Percentiles rank a stretch among this genome's conserved stretches.
phyloP scores from a whole-genome alignment of 768 basidiomycete species.

The Agrocybe praecox region DNA sequence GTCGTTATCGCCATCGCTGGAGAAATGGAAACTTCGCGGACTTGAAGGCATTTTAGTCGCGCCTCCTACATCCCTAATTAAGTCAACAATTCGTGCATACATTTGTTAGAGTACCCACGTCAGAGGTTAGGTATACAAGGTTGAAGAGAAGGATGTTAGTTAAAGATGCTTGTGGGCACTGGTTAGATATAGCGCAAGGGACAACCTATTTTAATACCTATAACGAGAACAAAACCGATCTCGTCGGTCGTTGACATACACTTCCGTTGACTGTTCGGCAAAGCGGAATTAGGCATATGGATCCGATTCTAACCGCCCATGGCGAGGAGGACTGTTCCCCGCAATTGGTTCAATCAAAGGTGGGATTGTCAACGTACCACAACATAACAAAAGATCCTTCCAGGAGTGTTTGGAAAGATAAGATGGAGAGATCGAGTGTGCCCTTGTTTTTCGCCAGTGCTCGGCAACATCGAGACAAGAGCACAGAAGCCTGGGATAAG shows the following conservation, averaged over 20 bases:
- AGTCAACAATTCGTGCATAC: no score
- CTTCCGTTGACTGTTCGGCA: not conserved
- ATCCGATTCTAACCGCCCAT: no score
- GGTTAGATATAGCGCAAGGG: not conserved
- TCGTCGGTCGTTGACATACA: constrained; percentile 13
- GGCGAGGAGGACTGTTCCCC: no score
- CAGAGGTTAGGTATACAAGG: not conserved
- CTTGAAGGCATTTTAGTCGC: constrained; percentile 12
- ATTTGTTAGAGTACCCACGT: not conserved
- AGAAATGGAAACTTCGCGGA: constrained; percentile 12
- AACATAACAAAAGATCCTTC: not conserved
- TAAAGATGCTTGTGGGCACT: not conserved
- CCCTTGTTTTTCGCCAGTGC: not conserved
- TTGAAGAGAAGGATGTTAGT: not conserved
- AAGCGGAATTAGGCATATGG: not conserved
- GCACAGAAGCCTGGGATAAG: not conserved
- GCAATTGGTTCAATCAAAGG: no score
- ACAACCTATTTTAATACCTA: no score
- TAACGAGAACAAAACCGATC: constrained; percentile 4
- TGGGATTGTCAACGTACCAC: no score
- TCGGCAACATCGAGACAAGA: not conserved
- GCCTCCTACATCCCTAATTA: not conserved
- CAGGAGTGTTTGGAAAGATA: not conserved
- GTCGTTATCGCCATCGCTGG: constrained; percentile 15
- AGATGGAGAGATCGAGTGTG: not conserved